Evolutionary conservation across 495 filamentous ascomycete species (phyloP).

Genomic region (Lasiosphaeris hirsuta): DNA sequence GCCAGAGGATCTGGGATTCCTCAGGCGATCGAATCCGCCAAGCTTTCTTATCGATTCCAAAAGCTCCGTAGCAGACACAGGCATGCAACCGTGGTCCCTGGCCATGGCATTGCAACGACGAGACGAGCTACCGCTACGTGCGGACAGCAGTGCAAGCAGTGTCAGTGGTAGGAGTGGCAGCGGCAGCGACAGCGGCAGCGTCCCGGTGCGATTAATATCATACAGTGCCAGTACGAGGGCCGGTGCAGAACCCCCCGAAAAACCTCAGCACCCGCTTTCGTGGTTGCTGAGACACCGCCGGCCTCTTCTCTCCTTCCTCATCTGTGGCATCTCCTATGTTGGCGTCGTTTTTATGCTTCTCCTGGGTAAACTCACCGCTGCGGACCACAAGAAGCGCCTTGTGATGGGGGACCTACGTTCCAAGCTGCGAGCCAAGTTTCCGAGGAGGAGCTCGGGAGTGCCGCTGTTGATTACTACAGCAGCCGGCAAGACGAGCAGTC

Average conservation of each 20-base stretch:
- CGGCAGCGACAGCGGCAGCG: no score
- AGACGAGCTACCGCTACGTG: no score
- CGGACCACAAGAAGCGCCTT: constrained; percentile 5
- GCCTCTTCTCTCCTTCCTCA: no score
- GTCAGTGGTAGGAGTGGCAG: no score
- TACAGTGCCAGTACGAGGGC: no score
- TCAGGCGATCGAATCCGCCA: constrained; percentile 18
- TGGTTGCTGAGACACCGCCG: no score
- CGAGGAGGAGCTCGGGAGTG: constrained; percentile 41
- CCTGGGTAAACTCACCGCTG: background rate
- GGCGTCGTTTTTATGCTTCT: background rate
- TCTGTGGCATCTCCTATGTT: no score
- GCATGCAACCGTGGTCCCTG: background rate
- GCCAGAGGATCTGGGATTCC: constrained; percentile 14
- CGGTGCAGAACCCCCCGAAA: no score
- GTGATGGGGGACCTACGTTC: constrained; percentile 47
- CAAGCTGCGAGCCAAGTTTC: constrained; percentile 47
- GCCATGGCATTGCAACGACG: background rate
- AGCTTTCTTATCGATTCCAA: constrained; percentile 17
- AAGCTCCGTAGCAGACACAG: background rate
- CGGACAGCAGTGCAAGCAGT: no score
- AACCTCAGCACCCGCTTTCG: no score
- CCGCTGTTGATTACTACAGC: constrained; percentile 30
- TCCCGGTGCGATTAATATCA: no score
- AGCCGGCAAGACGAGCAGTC: background rate